Conservation (phyloP, 345 rosid genomes). For the Salix caprea region DNA sequence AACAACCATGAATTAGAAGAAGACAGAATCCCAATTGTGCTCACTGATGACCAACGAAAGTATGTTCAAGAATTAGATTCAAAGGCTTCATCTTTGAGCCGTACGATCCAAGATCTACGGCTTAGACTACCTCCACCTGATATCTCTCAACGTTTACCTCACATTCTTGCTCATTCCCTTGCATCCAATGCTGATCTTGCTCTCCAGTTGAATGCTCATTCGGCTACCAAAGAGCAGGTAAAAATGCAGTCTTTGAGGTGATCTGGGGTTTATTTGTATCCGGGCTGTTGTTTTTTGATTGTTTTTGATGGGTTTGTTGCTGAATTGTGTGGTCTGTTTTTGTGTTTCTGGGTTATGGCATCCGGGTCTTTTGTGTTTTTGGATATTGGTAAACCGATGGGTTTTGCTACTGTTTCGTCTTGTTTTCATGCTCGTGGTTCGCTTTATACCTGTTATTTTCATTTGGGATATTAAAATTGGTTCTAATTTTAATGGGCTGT, state of each 20-base stretch:
- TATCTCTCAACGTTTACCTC: slow-evolving; percentile 84
- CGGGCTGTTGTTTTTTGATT: neutral
- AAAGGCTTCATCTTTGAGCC: slow-evolving; percentile 67
- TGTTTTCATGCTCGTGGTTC: neutral
- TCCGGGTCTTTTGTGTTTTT: neutral
- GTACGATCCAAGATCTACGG: slow-evolving; percentile 82
- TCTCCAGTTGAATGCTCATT: slow-evolving; percentile 86
- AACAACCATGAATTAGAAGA: slow-evolving; percentile 35
- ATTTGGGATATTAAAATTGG: neutral
- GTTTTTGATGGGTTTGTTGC: neutral
- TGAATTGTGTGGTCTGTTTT: neutral
- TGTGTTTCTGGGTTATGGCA: slow-evolving; percentile 1
- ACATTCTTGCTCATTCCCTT: slow-evolving; percentile 85
- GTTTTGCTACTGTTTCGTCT: neutral
- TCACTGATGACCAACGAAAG: slow-evolving; percentile 61
- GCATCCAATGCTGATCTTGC: slow-evolving; percentile 90
- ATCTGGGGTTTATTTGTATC: neutral
- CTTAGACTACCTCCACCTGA: slow-evolving; percentile 79
- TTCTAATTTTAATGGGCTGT: neutral
- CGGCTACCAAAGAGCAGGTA: slow-evolving; percentile 90
- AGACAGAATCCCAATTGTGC: slow-evolving; percentile 42
- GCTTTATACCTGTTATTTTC: neutral
- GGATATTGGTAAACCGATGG: neutral
- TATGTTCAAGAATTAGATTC: slow-evolving; percentile 65
- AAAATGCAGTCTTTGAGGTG: neutral